Base-by-base conservation (phyloP, 2,329 filamentous ascomycete species). In the Pseudogymnoascus sp. region DNA sequence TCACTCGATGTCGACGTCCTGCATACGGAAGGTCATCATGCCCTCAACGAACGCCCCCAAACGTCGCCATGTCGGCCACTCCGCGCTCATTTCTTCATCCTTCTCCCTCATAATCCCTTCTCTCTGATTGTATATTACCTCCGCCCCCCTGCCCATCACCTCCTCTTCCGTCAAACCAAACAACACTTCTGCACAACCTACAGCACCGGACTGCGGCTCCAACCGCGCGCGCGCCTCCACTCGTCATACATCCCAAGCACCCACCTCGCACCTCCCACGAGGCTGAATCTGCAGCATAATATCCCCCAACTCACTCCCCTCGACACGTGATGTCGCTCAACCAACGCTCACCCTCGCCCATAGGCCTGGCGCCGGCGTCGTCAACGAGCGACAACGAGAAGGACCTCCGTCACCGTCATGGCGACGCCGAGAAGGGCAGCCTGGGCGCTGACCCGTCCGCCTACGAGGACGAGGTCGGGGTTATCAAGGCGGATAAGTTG, bases 401-500 rank as follows among this genome's bases (percentile, higher is more conserved):
- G 40, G 24, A 44, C 5, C 17, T 21, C 3, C 40, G 21, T 15
- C 40, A 44, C 17, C 17, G 17, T 17, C 17, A 17, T 44, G 40
- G 5, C 40, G 21, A 24, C 9, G 17, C 9, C 4, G 40, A 44
- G 21, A 44, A 44, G 11, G 40, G 40, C 21, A 26, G 21, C 10
- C 2, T 44, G 21, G 40, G 40, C 21, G 40, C 5, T 6, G 21
- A 44, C 21, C 40, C 10, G 40, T 5, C 10, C 6, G 21, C 10
- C 40, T 44, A 26, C 40, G 40, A 44, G 40, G 40, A 44, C 13
- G 40, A 44, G 40, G 8, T 44, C 11, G 40, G 11, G 40, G 21
- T 21, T 6, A 44, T 44, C 40, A 44, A 44, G 11, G 74, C 76
- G 2, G 80, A 84, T 66, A 75, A 74, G 60, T 74, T 87, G 9